Evolutionary conservation across 2,329 filamentous ascomycete genomes (phyloP), one percentile per base, ranked within the genome.

Genomic region (Endoconidiophora polonica): DNA sequence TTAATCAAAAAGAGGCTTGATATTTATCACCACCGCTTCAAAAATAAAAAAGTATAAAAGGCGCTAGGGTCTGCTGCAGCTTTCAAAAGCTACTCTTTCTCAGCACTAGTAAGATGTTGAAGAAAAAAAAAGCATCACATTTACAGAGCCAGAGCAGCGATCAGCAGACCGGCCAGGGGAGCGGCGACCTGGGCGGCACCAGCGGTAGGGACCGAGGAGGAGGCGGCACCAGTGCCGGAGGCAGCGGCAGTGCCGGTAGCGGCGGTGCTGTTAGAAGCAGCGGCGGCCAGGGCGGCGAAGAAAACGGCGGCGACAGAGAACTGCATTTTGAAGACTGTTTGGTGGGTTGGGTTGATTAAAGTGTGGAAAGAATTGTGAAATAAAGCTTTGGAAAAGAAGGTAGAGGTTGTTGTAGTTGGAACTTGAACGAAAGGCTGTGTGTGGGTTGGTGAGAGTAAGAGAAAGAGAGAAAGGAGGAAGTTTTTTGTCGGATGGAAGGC

Each of bases 221-320:
- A 29, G 43, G 46, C 10, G 29, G 42, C 46, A 29, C 51, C 51
- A 44, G 51, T 49, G 47, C 51, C 51, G n/a, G 51, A 53, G 16
- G 51, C 51, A 14, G 43, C 38, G 10, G 46, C 51, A 36, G 51
- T 49, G 22, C 46, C 51, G 47, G 63, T 62, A 18, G 26, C 46
- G 46, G 47, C 20, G 23, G 51, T 53, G 24, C 29, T 37, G 50
- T 52, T 52, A 36, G 44, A 42, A 16, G 38, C 36, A 41, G 51
- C 46, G 29, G 44, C 46, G 14, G 51, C 51, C 40, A 49, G 24
- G 16, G 51, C 51, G 42, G 51, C 51, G 51, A 53, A 53, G 51
- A 53, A 20, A 22, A 49, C 22, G 51, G 47, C 48, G 37, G 44
- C 51, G 43, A 45, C 51, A 44, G 51, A 53, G 51, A 53, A 53